These are phyloP conservation scores for Brasenia schreberi DNA, from an alignment of 164 flowering plant genomes.

Conservation along the genomic window DNA sequence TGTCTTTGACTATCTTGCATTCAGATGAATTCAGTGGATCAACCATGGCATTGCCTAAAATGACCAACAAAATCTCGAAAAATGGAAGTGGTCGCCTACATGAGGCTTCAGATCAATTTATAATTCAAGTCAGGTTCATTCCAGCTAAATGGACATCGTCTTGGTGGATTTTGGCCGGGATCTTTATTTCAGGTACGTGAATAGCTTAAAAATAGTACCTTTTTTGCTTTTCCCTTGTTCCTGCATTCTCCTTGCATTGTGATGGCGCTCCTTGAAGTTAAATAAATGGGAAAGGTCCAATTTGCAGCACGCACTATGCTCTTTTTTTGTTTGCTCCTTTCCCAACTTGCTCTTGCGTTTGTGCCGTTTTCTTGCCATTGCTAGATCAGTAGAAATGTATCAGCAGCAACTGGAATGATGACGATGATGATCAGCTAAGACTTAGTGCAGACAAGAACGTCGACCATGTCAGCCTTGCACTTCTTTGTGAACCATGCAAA, in stretches of 20 bases:
- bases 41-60: too few species aligned
- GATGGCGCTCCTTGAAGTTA: conserved; percentile 36
- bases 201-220: background rate
- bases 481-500: background rate
- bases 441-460: background rate
- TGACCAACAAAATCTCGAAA: too few species aligned
- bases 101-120: background rate
- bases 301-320: conserved; percentile 37
- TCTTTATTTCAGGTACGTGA: background rate
- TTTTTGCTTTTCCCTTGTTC: conserved; percentile 16
- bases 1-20: too few species aligned
- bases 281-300: conserved; percentile 41
- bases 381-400: background rate
- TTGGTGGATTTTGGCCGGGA: background rate
- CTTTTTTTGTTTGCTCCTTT: background rate
- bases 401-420: background rate
- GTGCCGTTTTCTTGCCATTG: background rate
- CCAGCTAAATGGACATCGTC: background rate
- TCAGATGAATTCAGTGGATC: too few species aligned
- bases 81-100: too few species aligned
- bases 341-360: too few species aligned
- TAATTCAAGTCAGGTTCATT: too few species aligned
- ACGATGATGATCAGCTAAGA: background rate
- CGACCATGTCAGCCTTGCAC: background rate
- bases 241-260: conserved; percentile 23